A percentile compares a stretch with the other conserved stretches of the same genome.
phyloP scores from a whole-genome alignment of 768 basidiomycete species.

The Boletus sp. region DNA sequence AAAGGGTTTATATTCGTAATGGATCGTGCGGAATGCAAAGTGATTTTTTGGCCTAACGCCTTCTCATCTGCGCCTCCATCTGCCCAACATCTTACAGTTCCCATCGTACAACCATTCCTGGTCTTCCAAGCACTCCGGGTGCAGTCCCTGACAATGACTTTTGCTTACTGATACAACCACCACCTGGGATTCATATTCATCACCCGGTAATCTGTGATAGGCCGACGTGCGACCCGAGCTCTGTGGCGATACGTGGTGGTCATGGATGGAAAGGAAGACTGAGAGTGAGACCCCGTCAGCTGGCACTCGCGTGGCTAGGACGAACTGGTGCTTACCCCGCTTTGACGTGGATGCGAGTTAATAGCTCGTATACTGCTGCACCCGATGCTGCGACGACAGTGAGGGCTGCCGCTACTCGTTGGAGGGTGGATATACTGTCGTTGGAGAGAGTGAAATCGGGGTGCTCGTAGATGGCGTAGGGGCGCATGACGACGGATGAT shows the following conservation, averaged over 20 bases:
- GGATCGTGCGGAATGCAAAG: constrained; percentile 7
- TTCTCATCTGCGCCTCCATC: background rate
- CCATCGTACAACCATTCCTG: constrained; percentile 5
- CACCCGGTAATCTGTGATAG: background rate
- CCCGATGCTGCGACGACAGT: constrained; percentile 33
- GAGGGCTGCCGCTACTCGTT: constrained; percentile 24
- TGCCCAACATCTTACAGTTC: constrained; percentile 5
- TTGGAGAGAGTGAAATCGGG: constrained; percentile 30
- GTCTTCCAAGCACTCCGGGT: background rate
- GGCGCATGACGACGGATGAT: constrained; percentile 23
- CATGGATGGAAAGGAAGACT: constrained; percentile 13
- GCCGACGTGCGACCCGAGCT: background rate
- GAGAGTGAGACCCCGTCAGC: background rate
- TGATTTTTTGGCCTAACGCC: background rate
- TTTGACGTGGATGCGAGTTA: constrained; percentile 14
- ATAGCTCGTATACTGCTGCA: constrained; percentile 30
- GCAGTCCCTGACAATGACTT: background rate
- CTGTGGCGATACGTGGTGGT: background rate
- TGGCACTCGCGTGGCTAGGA: background rate
- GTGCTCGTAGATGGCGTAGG: constrained; percentile 34
- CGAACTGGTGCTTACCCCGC: constrained; percentile 14
- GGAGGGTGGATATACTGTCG: constrained; percentile 23
- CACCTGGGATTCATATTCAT: constrained; percentile 3
- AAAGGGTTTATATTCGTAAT: background rate
- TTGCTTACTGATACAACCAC: constrained; percentile 15